Conservation (phyloP, 176 grass and related monocot species). For the Phoenix dactylifera region DNA sequence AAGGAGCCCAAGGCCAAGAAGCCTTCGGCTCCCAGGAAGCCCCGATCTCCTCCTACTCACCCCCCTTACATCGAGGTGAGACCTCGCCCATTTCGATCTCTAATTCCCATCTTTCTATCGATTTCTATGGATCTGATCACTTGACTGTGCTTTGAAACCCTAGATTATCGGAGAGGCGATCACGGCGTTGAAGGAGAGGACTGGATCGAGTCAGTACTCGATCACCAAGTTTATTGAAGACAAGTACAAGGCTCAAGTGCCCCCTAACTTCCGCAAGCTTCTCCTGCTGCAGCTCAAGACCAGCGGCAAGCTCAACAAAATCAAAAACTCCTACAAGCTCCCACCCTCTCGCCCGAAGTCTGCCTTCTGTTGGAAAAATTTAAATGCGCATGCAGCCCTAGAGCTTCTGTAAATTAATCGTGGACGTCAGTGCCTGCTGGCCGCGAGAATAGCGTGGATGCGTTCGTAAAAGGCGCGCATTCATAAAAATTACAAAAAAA, state of each 20-base stretch:
- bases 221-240: constrained; percentile 65
- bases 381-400: too few relatives aligned
- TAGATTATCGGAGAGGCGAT: constrained; percentile 88
- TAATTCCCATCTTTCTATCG: not conserved
- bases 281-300: constrained; percentile 42
- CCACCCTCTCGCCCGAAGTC: constrained; percentile 2
- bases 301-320: constrained; percentile 42
- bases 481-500: too few relatives aligned
- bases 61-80: constrained; percentile 68
- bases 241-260: constrained; percentile 47
- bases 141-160: too few relatives aligned
- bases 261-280: constrained; percentile 53
- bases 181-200: constrained; percentile 57
- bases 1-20: constrained; percentile 51
- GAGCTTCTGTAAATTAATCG: too few relatives aligned
- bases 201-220: constrained; percentile 68
- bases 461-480: too few relatives aligned
- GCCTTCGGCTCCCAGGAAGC: constrained; percentile 18
- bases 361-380: too few relatives aligned
- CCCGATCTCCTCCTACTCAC: constrained; percentile 24
- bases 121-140: not conserved
- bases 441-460: too few relatives aligned
- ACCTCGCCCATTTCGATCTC: not conserved
- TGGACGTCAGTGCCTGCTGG: too few relatives aligned
- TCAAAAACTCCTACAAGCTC: constrained; percentile 85